Evolutionary conservation across 1,284 basidiomycete genomes (phyloP).

Genomic region (Flammula alnicola): DNA sequence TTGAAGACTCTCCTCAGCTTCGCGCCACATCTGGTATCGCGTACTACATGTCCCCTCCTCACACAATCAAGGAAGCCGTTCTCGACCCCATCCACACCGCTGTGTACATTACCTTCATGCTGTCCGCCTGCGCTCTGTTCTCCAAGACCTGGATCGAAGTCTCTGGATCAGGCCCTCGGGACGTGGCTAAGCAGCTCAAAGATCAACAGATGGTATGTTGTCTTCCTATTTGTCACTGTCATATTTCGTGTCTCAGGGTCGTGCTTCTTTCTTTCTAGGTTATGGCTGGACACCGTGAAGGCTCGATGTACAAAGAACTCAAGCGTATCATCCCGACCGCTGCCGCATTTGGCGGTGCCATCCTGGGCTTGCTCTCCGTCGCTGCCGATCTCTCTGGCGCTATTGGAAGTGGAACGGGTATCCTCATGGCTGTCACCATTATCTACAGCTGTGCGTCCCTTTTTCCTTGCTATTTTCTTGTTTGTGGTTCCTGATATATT

Average conservation of each 20-base stretch:
- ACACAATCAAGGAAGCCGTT: constrained; percentile 86
- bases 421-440: constrained; percentile 96
- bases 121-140: constrained; percentile 95
- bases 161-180: constrained; percentile 92
- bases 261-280: constrained; percentile 50
- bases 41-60: constrained; percentile 98
- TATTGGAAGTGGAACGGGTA: constrained; percentile 96
- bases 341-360: constrained; percentile 95
- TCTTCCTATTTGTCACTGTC: background rate
- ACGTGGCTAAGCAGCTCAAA: constrained; percentile 98
- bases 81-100: constrained; percentile 93
- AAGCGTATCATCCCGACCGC: constrained; percentile 98
- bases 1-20: constrained; percentile 93
- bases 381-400: constrained; percentile 96
- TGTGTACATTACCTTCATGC: constrained; percentile 92
- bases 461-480: constrained; percentile 5
- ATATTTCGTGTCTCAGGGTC: background rate
- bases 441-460: constrained; percentile 86
- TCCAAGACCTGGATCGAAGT: constrained; percentile 99
- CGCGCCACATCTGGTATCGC: constrained; percentile 91
- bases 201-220: constrained; percentile 89
- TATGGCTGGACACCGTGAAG: constrained; percentile 97
- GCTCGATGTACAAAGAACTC: constrained; percentile 98
- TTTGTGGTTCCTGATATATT: background rate
- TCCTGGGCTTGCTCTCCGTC: constrained; percentile 93